Percentiles rank a stretch among this genome's conserved stretches.
Conservation (phyloP, 2,329 filamentous ascomycete genomes). For the Pestalotiopsis sp. region DNA sequence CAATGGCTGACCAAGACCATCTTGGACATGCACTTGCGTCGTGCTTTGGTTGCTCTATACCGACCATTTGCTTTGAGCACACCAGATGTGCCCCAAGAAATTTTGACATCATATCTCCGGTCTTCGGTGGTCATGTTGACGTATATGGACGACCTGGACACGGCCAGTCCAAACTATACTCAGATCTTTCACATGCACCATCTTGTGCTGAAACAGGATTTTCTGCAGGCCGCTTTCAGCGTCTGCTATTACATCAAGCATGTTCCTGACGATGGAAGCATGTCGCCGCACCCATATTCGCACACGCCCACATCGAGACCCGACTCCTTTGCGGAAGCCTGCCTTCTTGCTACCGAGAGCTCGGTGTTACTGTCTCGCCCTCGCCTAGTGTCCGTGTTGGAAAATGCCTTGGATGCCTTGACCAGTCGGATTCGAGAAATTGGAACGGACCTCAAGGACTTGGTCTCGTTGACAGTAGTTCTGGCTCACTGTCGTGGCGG, state of each 20-base stretch:
- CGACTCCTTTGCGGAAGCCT: constrained; percentile 26
- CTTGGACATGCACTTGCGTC: constrained; percentile 57
- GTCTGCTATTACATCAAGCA: constrained; percentile 57
- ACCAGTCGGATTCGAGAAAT: constrained; percentile 45
- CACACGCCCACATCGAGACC: constrained; percentile 18
- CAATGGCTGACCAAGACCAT: constrained; percentile 54
- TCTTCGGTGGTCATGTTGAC: constrained; percentile 59
- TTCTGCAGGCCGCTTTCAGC: constrained; percentile 57
- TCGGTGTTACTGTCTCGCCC: constrained; percentile 29
- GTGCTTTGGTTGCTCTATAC: constrained; percentile 55
- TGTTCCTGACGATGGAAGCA: constrained; percentile 18
- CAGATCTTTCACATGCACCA: constrained; percentile 56
- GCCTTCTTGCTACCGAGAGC: constrained; percentile 27
- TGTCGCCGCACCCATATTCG: constrained; percentile 17
- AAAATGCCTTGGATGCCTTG: constrained; percentile 49
- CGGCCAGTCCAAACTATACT: constrained; percentile 45
- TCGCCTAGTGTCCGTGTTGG: constrained; percentile 35
- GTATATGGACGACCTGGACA: constrained; percentile 57
- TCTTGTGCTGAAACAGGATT: constrained; percentile 54
- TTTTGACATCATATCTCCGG: constrained; percentile 53
- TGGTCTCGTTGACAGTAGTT: constrained; percentile 50
- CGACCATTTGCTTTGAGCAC: constrained; percentile 57
- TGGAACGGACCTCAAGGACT: constrained; percentile 52
- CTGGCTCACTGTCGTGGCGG: constrained; percentile 46
- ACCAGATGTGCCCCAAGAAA: constrained; percentile 51